Evolutionary conservation across 805 yeast genomes (phyloP).

Genomic region (Lachancea mirantina): DNA sequence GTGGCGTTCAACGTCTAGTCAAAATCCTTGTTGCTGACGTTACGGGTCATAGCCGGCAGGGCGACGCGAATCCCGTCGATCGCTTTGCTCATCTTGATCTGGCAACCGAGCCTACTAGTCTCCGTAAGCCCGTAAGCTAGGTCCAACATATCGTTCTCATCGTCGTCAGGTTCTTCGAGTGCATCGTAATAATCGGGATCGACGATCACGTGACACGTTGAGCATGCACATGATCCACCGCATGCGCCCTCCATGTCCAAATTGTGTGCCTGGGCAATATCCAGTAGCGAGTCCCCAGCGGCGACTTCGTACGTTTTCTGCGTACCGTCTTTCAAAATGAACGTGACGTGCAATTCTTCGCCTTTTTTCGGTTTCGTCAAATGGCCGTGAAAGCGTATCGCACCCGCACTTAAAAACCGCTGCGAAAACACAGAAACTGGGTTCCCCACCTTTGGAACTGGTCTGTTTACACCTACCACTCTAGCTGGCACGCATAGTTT

Average conservation of each 20-base stretch:
- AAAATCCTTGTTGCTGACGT: constrained; percentile 78
- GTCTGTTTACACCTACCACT: too few species aligned
- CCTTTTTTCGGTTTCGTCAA: constrained; percentile 87
- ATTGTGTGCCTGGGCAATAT: constrained; percentile 89
- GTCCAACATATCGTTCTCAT: constrained; percentile 97
- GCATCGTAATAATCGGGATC: constrained; percentile 91
- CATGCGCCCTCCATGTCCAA: constrained; percentile 98
- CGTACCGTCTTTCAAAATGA: constrained; percentile 84
- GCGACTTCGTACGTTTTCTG: constrained; percentile 79
- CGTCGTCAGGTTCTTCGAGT: constrained; percentile 93
- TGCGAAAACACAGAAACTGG: too few species aligned
- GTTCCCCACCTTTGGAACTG: too few species aligned
- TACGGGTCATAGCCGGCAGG: constrained; percentile 94
- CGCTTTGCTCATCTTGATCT: constrained; percentile 80
- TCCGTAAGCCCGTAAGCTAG: constrained; percentile 96
- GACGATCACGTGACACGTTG: constrained; percentile 93
- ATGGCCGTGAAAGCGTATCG: constrained; percentile 61
- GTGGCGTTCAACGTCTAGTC: too few species aligned
- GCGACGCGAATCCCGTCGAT: constrained; percentile 93
- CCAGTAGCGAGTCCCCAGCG: constrained; percentile 86
- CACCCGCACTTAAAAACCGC: too few species aligned
- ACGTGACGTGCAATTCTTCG: constrained; percentile 81
- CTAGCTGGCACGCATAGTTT: too few species aligned
- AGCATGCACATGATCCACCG: constrained; percentile 98
- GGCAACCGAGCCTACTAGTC: constrained; percentile 94